Evolutionary conservation across 2,329 filamentous ascomycete species (phyloP).

Genomic region (Aspergillus udagawae): DNA sequence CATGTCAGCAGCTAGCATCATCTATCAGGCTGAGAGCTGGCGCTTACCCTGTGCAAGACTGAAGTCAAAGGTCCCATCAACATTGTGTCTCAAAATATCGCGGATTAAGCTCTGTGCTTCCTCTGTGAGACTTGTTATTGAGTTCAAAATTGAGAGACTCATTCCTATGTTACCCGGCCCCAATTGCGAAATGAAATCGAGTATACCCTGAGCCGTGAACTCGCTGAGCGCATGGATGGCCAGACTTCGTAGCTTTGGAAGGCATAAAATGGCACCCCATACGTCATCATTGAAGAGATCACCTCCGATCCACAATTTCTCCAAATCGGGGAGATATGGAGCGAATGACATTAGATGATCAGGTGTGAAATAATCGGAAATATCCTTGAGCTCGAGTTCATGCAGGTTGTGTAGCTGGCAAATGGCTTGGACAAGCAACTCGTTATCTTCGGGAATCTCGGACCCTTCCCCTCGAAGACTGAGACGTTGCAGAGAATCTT

Average conservation of each 20-base stretch:
- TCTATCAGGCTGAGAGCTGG: background rate
- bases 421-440: slow-evolving; percentile 27
- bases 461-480: slow-evolving; percentile 28
- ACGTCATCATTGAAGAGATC: slow-evolving; percentile 25
- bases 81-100: slow-evolving; percentile 17
- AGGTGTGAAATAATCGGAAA: slow-evolving; percentile 30
- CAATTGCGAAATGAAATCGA: slow-evolving; percentile 27
- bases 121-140: slow-evolving; percentile 18
- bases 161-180: slow-evolving; percentile 28
- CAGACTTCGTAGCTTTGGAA: slow-evolving; percentile 27
- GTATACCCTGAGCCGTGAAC: slow-evolving; percentile 28
- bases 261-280: slow-evolving; percentile 20
- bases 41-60: slow-evolving; percentile 15
- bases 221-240: slow-evolving; percentile 29
- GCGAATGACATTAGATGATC: slow-evolving; percentile 27
- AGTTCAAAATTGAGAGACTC: slow-evolving; percentile 26
- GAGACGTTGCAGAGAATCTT: slow-evolving; percentile 24
- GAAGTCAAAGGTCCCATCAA: slow-evolving; percentile 25
- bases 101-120: slow-evolving; percentile 26
- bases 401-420: slow-evolving; percentile 24
- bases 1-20: slow-evolving; percentile 5
- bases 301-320: slow-evolving; percentile 32
- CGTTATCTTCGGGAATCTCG: slow-evolving; percentile 22
- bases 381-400: slow-evolving; percentile 31
- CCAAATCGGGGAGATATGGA: slow-evolving; percentile 26